Conservation (phyloP, 495 filamentous ascomycete genomes). For the Parathielavia appendiculata region DNA sequence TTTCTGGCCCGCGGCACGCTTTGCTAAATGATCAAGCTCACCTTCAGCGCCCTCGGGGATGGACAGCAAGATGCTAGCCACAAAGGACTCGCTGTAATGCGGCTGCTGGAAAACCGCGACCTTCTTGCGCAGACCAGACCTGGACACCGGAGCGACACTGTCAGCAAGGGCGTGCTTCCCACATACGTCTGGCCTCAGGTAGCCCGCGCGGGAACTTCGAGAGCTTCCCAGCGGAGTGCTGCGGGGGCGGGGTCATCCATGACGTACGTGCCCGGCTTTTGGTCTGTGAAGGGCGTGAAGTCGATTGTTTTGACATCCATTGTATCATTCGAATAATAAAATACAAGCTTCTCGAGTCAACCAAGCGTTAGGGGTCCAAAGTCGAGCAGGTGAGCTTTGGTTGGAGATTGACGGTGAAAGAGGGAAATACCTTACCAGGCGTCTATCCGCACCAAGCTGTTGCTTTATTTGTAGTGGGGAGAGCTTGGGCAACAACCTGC, state of each 20-base stretch:
- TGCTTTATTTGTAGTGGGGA: background rate
- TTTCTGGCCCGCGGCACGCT: background rate
- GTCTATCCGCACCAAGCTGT: background rate
- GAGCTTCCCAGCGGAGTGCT: constrained; percentile 31
- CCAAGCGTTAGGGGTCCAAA: background rate
- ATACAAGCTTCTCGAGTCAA: background rate
- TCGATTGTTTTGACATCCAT: constrained; percentile 71
- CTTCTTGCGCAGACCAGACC: constrained; percentile 97
- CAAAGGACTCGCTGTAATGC: constrained; percentile 92
- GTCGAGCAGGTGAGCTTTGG: background rate
- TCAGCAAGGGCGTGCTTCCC: constrained; percentile 7
- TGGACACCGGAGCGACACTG: constrained; percentile 30
- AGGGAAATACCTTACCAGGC: background rate
- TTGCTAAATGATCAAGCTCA: constrained; percentile 9
- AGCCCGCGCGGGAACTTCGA: constrained; percentile 2
- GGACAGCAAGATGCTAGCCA: constrained; percentile 86
- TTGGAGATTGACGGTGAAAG: background rate
- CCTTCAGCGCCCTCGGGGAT: constrained; percentile 87
- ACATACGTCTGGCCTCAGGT: background rate
- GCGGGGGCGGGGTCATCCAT: constrained; percentile 24
- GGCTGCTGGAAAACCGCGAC: constrained; percentile 94
- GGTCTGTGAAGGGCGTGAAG: constrained; percentile 78
- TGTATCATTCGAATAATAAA: background rate
- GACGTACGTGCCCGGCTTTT: constrained; percentile 98
- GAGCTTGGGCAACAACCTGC: no score